Evolutionary conservation across 306 rosid genomes (phyloP).

Genomic region (Geum urbanum): DNA sequence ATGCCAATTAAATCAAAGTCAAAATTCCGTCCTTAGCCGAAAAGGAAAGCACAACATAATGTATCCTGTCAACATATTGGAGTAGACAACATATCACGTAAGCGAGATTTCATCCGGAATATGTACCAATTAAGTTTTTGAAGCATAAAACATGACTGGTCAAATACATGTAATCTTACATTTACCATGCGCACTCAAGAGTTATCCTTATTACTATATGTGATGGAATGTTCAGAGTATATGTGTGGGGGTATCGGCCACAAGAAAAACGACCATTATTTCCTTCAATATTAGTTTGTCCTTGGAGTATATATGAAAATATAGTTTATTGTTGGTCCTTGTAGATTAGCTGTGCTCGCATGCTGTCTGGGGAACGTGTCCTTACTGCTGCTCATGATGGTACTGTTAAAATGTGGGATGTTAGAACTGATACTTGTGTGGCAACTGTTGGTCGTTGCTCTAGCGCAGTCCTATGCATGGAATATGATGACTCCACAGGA

Average conservation of each 20-base stretch:
- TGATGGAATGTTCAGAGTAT: background rate
- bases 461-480: conserved; percentile 94
- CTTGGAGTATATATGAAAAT: conserved; percentile 14
- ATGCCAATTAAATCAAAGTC: background rate
- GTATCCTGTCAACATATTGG: no score
- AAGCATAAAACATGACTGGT: background rate
- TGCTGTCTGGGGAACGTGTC: conserved; percentile 96
- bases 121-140: background rate
- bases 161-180: background rate
- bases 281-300: background rate
- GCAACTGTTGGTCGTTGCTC: conserved; percentile 98
- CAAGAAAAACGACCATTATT: background rate
- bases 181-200: background rate
- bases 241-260: background rate
- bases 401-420: conserved; percentile 99
- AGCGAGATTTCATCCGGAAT: background rate
- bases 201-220: background rate
- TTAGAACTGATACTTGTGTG: conserved; percentile 95
- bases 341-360: conserved; percentile 95
- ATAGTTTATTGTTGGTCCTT: conserved; percentile 28
- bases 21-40: background rate
- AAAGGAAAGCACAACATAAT: background rate
- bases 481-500: conserved; percentile 95
- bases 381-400: conserved; percentile 96
- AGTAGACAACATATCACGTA: no score